Percentiles rank a stretch among this genome's conserved stretches.
These are phyloP conservation scores for Verticillium nonalfalfae DNA, from an alignment of 2,329 filamentous ascomycete species.

Conservation along the genomic window DNA sequence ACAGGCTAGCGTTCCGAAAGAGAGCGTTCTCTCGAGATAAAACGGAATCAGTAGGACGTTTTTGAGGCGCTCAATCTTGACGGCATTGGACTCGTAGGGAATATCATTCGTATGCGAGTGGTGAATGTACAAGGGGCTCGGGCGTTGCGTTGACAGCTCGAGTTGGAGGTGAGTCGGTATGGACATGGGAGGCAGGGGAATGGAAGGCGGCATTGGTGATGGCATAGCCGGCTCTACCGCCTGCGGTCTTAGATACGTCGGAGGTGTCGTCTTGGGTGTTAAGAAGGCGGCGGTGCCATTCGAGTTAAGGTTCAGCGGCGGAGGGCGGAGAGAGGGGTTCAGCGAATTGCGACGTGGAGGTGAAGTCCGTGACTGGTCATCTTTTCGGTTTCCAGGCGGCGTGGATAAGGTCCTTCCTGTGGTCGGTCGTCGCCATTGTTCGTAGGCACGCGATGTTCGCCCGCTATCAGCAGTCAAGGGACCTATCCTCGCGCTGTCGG, in stretches of 20 bases:
- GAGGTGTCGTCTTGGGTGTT: constrained; percentile 8
- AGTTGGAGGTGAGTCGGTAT: constrained; percentile 60
- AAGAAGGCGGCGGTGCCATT: constrained; percentile 4
- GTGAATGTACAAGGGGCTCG: constrained; percentile 61
- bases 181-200: constrained; percentile 61
- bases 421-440: constrained; percentile 25
- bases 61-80: constrained; percentile 85
- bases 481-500: constrained; percentile 16
- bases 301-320: constrained; percentile 6
- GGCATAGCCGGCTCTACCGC: constrained; percentile 24
- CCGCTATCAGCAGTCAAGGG: constrained; percentile 16
- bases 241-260: constrained; percentile 7
- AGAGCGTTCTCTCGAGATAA: constrained; percentile 76
- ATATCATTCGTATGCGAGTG: constrained; percentile 48
- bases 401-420: constrained; percentile 43
- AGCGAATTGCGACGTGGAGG: constrained; percentile 43
- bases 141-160: constrained; percentile 54
- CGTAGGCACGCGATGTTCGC: constrained; percentile 14
- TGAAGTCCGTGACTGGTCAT: constrained; percentile 20
- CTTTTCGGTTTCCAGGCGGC: constrained; percentile 39
- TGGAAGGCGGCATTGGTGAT: constrained; percentile 45
- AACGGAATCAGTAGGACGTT: constrained; percentile 82
- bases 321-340: constrained; percentile 34
- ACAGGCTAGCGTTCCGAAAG: constrained; percentile 86
- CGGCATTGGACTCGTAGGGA: constrained; percentile 85